Conservation (phyloP, 2,329 filamentous ascomycete species). For the Fusarium anguioides region DNA sequence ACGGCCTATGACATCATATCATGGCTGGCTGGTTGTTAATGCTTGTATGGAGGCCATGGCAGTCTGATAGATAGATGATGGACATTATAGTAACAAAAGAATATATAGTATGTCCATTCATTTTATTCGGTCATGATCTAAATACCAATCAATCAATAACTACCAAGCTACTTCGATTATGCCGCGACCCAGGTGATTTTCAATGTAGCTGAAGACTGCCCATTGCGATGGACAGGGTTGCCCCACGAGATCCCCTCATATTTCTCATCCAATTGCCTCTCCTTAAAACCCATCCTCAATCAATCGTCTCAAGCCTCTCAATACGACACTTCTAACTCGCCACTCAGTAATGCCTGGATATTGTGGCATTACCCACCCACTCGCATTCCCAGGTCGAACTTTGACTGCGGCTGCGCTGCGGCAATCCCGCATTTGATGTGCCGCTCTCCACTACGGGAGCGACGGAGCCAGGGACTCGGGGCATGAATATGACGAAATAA, state of each 20-base stretch:
- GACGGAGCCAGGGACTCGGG: slow-evolving; percentile 31
- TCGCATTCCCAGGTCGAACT: background rate
- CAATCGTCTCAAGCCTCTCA: background rate
- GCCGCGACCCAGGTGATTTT: too few relatives aligned
- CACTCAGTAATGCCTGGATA: background rate
- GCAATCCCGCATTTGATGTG: slow-evolving; percentile 3
- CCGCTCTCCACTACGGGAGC: slow-evolving; percentile 37
- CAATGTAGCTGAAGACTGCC: too few relatives aligned
- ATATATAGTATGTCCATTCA: too few relatives aligned
- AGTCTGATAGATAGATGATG: too few relatives aligned
- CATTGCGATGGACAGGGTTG: slow-evolving; percentile 24
- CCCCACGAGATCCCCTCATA: slow-evolving; percentile 33
- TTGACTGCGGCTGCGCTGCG: background rate
- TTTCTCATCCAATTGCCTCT: slow-evolving; percentile 13
- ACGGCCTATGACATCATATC: background rate
- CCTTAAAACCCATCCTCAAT: background rate
- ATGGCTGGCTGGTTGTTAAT: too few relatives aligned
- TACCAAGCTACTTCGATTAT: too few relatives aligned
- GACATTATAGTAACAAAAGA: too few relatives aligned
- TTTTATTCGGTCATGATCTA: too few relatives aligned
- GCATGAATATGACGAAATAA: slow-evolving; percentile 39
- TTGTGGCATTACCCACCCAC: background rate
- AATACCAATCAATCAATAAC: too few relatives aligned
- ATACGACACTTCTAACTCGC: background rate
- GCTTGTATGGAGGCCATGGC: too few relatives aligned